Evolutionary conservation across 2,329 filamentous ascomycete species (phyloP).

Genomic region (Phaeosphaeriaceae sp.): DNA sequence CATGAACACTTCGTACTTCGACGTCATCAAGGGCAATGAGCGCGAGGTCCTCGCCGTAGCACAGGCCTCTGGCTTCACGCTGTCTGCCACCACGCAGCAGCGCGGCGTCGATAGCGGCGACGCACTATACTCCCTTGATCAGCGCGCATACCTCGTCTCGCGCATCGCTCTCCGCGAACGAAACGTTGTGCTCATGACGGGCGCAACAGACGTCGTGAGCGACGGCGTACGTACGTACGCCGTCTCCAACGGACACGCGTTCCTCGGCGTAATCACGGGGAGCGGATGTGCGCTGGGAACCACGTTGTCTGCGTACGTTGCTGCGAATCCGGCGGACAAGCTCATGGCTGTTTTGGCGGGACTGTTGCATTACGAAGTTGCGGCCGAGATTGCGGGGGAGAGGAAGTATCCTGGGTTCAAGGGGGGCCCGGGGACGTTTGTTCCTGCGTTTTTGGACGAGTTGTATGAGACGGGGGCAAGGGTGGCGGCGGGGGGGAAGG

Average conservation of each 20-base stretch:
- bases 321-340: constrained; percentile 45
- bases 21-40: constrained; percentile 94
- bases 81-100: constrained; percentile 61
- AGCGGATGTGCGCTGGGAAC: constrained; percentile 84
- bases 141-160: constrained; percentile 68
- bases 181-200: constrained; percentile 82
- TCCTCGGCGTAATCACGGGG: constrained; percentile 74
- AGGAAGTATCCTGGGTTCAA: constrained; percentile 71
- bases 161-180: constrained; percentile 71
- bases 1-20: constrained; percentile 75
- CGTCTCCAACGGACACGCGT: constrained; percentile 77
- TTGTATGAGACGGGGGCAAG: constrained; percentile 49
- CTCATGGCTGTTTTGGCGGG: constrained; percentile 76
- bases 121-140: constrained; percentile 58
- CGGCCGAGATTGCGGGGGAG: constrained; percentile 69
- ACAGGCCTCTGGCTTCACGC: constrained; percentile 55
- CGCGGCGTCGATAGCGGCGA: constrained; percentile 82
- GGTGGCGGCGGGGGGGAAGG: constrained; percentile 16
- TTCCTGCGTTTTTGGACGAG: constrained; percentile 83
- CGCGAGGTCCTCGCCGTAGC: constrained; percentile 80
- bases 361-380: constrained; percentile 78
- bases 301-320: constrained; percentile 75
- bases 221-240: constrained; percentile 73
- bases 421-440: constrained; percentile 82
- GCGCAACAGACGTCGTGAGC: constrained; percentile 75